Evolutionary conservation across 169 alveolate genomes (phyloP).

Genomic region (Plasmodium vivax): DNA sequence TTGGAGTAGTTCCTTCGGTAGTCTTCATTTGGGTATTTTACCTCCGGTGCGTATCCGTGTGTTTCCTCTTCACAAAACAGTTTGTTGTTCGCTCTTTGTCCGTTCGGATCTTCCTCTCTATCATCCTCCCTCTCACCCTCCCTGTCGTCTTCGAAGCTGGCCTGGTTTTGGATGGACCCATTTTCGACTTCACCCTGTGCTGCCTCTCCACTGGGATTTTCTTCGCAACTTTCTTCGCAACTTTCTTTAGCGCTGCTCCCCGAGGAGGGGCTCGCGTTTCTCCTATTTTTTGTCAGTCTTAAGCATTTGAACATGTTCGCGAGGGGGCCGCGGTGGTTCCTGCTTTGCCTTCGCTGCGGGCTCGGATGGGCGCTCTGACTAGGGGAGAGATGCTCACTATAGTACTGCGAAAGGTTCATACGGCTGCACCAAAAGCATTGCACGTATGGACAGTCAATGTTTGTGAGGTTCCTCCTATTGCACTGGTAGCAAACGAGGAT

Average conservation of each 20-base stretch:
- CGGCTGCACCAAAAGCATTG: slow-evolving; percentile 23
- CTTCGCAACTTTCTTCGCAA: not conserved
- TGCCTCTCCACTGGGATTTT: not conserved
- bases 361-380: not conserved
- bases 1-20: not conserved
- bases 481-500: slow-evolving; percentile 34
- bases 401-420: slow-evolving; percentile 2
- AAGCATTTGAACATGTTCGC: slow-evolving; percentile 22
- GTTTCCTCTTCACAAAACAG: not conserved
- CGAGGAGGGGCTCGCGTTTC: not conserved
- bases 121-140: slow-evolving; percentile 2
- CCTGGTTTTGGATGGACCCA: not conserved
- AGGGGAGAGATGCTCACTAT: not conserved
- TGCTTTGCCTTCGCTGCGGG: not conserved
- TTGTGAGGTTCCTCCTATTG: slow-evolving; percentile 19
- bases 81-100: not conserved
- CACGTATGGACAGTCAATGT: slow-evolving; percentile 20
- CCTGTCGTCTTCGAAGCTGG: not conserved
- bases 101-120: not conserved
- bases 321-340: not conserved
- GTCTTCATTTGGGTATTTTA: not conserved
- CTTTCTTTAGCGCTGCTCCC: not conserved
- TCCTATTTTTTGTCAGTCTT: not conserved
- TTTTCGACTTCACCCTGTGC: not conserved
- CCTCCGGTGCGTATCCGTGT: slow-evolving; percentile 1